Evolutionary conservation across 1,284 basidiomycete species (phyloP).

Genomic region (Ustanciosporium gigantosporum): DNA sequence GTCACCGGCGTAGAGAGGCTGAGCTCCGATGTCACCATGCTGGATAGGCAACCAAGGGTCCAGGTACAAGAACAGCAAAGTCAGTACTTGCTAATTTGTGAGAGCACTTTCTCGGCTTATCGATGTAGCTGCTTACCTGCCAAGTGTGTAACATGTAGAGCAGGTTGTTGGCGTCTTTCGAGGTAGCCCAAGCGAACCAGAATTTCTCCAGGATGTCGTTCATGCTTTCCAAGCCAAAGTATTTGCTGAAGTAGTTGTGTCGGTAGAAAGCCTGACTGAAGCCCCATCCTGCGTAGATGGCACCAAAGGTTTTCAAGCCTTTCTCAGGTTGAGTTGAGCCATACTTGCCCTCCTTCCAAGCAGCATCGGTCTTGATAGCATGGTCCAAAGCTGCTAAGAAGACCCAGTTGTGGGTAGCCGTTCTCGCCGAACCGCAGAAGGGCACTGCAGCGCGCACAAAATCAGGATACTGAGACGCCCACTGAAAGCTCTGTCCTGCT

Average conservation of each 20-base stretch:
- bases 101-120: no score
- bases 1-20: constrained; percentile 23
- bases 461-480: constrained; percentile 42
- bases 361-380: constrained; percentile 16
- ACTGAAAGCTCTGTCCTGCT: constrained; percentile 42
- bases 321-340: constrained; percentile 14
- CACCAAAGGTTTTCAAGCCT: constrained; percentile 39
- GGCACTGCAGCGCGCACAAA: constrained; percentile 25
- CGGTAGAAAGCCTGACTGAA: constrained; percentile 46
- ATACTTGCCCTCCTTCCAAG: constrained; percentile 19
- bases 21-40: constrained; percentile 36
- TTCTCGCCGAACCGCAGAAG: constrained; percentile 45
- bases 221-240: constrained; percentile 20
- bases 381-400: constrained; percentile 36
- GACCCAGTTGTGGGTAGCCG: constrained; percentile 40
- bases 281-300: constrained; percentile 48
- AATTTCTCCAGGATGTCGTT: constrained; percentile 18
- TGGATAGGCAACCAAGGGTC: not conserved
- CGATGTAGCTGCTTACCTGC: constrained; percentile 1
- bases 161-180: constrained; percentile 41
- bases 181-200: constrained; percentile 25
- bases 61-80: not conserved
- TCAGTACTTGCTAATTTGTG: no score
- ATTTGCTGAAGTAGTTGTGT: constrained; percentile 18
- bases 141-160: constrained; percentile 36